Evolutionary conservation across 2,329 filamentous ascomycete genomes (phyloP).

Genomic region (Lomentospora prolificans): DNA sequence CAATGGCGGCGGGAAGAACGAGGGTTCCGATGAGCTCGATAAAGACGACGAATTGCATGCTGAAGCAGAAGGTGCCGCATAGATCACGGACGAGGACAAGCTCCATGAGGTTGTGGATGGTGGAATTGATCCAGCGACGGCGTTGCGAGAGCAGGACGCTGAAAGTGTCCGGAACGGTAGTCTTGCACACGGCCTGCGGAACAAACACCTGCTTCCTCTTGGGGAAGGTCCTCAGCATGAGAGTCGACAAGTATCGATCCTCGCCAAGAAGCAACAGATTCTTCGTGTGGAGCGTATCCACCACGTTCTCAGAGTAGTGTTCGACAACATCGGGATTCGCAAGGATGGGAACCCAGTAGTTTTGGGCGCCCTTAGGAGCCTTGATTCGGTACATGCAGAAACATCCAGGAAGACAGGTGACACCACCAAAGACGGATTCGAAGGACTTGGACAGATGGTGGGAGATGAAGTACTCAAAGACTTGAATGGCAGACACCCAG

Average conservation of each 20-base stretch:
- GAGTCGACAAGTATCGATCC: constrained; percentile 88
- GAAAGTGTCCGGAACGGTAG: constrained; percentile 87
- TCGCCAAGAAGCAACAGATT: constrained; percentile 85
- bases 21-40: constrained; percentile 91
- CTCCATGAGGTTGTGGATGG: constrained; percentile 97
- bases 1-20: constrained; percentile 89
- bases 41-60: constrained; percentile 98
- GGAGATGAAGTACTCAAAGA: constrained; percentile 99
- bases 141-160: constrained; percentile 87
- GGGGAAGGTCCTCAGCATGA: constrained; percentile 97
- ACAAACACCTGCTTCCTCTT: constrained; percentile 99
- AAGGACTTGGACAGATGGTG: constrained; percentile 96
- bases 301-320: constrained; percentile 98
- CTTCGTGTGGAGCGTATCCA: constrained; percentile 97
- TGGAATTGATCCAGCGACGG: constrained; percentile 98
- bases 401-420: constrained; percentile 94
- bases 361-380: constrained; percentile 92
- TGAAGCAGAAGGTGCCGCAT: constrained; percentile 98
- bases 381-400: constrained; percentile 99
- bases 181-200: constrained; percentile 97
- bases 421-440: constrained; percentile 96
- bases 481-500: constrained; percentile 97
- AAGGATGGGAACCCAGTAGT: constrained; percentile 98
- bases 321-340: constrained; percentile 98
- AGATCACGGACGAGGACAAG: constrained; percentile 89